These are phyloP conservation scores for Pseudognaphalium luteoalbum DNA, from an alignment of 129 eudicot genomes.

Conservation along the genomic window DNA sequence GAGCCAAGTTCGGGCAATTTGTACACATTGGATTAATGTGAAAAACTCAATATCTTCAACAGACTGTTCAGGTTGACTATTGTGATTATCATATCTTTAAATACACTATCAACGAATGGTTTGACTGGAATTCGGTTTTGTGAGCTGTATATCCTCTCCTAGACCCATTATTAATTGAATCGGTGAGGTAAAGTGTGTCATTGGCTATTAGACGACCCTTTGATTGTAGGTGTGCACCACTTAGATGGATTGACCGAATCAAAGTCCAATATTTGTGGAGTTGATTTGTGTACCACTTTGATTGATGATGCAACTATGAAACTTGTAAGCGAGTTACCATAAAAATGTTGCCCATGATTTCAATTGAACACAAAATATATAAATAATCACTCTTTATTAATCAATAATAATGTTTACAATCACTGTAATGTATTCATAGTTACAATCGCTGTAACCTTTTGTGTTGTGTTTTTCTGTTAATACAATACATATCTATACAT, in stretches of 20 bases:
- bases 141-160: constrained; percentile 47
- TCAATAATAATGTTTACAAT: too few species aligned
- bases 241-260: background rate
- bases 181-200: constrained; percentile 70
- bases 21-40: constrained; percentile 93
- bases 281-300: too few species aligned
- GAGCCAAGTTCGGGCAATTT: constrained; percentile 87
- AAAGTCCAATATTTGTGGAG: background rate
- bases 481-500: too few species aligned
- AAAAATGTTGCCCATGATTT: too few species aligned
- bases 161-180: constrained; percentile 38
- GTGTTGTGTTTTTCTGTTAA: too few species aligned
- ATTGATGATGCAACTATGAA: too few species aligned
- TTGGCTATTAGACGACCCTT: constrained; percentile 92
- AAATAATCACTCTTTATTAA: too few species aligned
- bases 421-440: too few species aligned
- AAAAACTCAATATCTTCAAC: constrained; percentile 55
- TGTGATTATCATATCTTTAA: constrained; percentile 25
- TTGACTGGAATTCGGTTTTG: constrained; percentile 43
- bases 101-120: constrained; percentile 21
- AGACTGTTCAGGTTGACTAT: constrained; percentile 32
- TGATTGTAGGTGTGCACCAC: constrained; percentile 83
- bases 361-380: too few species aligned
- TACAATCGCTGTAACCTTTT: too few species aligned
- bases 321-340: too few species aligned